Evolutionary conservation across 768 basidiomycete genomes (phyloP).

Genomic region (Agrocybe praecox): DNA sequence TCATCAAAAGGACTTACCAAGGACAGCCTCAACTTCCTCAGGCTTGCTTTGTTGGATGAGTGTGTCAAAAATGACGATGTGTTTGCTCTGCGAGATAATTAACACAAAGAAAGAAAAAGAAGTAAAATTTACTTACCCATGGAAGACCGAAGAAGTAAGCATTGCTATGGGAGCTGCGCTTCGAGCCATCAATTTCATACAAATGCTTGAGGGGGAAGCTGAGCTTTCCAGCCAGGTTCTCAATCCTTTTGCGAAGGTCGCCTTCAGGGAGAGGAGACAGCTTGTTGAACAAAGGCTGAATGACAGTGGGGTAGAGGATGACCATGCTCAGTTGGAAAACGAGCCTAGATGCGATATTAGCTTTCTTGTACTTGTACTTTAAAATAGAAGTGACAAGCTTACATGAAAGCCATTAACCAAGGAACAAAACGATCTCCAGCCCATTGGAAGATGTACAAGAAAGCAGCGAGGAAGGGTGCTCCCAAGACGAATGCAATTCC

Average conservation of each 20-base stretch:
- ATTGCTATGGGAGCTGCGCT: slow-evolving; percentile 93
- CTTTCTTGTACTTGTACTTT: not conserved
- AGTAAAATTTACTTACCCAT: slow-evolving; percentile 56
- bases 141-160: slow-evolving; percentile 99
- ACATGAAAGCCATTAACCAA: slow-evolving; percentile 94
- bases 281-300: slow-evolving; percentile 98
- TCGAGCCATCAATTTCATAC: slow-evolving; percentile 97
- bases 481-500: slow-evolving; percentile 70
- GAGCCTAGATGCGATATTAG: slow-evolving; percentile 47
- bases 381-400: slow-evolving; percentile 26
- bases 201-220: slow-evolving; percentile 93
- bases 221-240: slow-evolving; percentile 75
- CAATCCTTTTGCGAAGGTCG: slow-evolving; percentile 77
- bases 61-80: slow-evolving; percentile 97
- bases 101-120: not conserved
- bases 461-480: slow-evolving; percentile 82
- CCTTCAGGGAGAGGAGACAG: slow-evolving; percentile 83
- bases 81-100: slow-evolving; percentile 67
- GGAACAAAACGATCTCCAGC: slow-evolving; percentile 92
- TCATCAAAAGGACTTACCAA: slow-evolving; percentile 42
- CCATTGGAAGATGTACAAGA: slow-evolving; percentile 91
- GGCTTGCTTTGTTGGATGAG: slow-evolving; percentile 90
- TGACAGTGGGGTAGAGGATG: slow-evolving; percentile 79
- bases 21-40: slow-evolving; percentile 96
- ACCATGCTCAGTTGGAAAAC: slow-evolving; percentile 85